Evolutionary conservation across 495 filamentous ascomycete genomes (phyloP), one percentile per base, ranked within the genome.

Genomic region (Hypoxylon rickii): DNA sequence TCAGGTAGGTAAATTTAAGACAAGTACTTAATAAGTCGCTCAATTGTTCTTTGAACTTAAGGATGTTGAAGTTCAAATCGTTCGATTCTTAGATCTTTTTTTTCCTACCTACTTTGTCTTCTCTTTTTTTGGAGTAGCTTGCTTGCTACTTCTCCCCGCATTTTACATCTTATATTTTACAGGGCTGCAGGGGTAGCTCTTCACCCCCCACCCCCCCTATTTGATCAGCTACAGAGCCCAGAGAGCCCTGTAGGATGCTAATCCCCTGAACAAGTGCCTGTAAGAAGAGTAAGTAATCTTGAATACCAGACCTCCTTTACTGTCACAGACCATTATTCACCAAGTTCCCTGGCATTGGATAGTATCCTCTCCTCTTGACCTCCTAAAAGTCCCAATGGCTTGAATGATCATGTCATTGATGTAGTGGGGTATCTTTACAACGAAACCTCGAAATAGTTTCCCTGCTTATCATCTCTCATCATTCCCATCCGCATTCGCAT

Each of bases 341-440:
- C n/a, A n/a, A n/a, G n/a, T n/a, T n/a, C n/a, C n/a, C n/a, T n/a
- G n/a, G n/a, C 7, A 44, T 11, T 15, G 26, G 19, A 15, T 29
- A 22, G 33, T 43, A 38, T 16, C 37, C 12, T 42, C n/a, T n/a
- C n/a, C n/a, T n/a, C 4, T 29, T 29, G 24, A 29, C 24, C 10
- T 39, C 31, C 26, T 44, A 18, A 26, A 51, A 37, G n/a, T 46
- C 13, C 15, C 36, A 44, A 53, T 41, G 19, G 4, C 42, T 53
- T 1, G 41, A 52, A 13, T 36, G 8, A 41, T 34, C n/a, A n/a
- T n/a, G n/a, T 29, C 24, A 17, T 39, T n/a, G n/a, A 53, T 36
- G 51, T 43, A 22, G 24, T 17, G 44, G 63, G 57, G 55, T 66
- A 63, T 66, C 56, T 60, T 20, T 54, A 63, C 51, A 48, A 48